Conservation (phyloP, 208 protist genomes). For the Leishmania arabica region DNA sequence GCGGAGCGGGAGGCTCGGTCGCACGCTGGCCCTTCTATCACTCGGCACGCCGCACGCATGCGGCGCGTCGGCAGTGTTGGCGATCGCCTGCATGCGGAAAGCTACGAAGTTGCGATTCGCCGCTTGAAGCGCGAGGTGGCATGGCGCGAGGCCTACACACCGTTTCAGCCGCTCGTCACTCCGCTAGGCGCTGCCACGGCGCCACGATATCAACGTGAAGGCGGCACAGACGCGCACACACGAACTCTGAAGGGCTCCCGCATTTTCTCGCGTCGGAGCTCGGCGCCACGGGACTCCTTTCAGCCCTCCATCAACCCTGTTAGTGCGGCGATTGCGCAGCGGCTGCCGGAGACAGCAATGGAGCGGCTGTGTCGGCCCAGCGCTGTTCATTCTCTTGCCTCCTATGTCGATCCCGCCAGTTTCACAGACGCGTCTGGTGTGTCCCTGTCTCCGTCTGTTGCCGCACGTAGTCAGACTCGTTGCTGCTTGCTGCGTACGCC, state of each 20-base stretch:
- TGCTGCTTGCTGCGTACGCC: background rate
- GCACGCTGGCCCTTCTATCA: slow-evolving; percentile 39
- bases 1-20: slow-evolving; percentile 17
- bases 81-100: slow-evolving; percentile 55
- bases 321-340: slow-evolving; percentile 64
- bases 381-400: slow-evolving; percentile 28
- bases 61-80: slow-evolving; percentile 42
- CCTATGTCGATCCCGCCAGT: slow-evolving; percentile 11
- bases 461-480: background rate
- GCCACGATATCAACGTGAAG: slow-evolving; percentile 31
- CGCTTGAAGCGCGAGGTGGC: slow-evolving; percentile 39
- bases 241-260: background rate
- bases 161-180: slow-evolving; percentile 62
- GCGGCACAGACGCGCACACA: background rate
- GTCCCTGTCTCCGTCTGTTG: background rate
- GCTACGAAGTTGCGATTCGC: slow-evolving; percentile 45
- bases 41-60: slow-evolving; percentile 53
- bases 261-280: background rate
- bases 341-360: slow-evolving; percentile 48
- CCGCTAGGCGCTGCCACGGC: slow-evolving; percentile 32
- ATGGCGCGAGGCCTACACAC: slow-evolving; percentile 15
- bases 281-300: slow-evolving; percentile 11
- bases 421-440: background rate
- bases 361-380: slow-evolving; percentile 46
- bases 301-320: slow-evolving; percentile 72